Base-by-base conservation (phyloP, 805 yeast species). In the Cyberlindnera samutprakarnensis region DNA sequence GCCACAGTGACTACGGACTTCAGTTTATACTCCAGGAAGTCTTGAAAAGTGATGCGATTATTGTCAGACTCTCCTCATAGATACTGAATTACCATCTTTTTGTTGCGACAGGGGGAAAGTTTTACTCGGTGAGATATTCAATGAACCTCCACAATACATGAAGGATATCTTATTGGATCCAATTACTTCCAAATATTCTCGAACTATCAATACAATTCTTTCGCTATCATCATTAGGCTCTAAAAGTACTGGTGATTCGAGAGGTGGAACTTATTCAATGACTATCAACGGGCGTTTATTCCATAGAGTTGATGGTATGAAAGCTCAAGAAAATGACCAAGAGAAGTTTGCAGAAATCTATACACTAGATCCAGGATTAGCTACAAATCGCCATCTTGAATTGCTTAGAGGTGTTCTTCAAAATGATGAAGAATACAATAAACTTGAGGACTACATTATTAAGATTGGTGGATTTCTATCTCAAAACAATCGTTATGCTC, bases 101-200 rank as follows among this genome's bases (percentile, higher is more conserved):
- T 19, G 21, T 19, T 19, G 21, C 10, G 7, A 8, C 10, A 19
- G 10, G 10, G 21, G 21, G 10, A 19, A 19, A 10, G 21, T 19
- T 19, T 45, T 14, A 39, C 43, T 12, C 49, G 38, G 7, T 37
- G 10, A 7, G 7, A 7, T 10, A 8, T 19, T 19, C 21, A 19
- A 19, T 7, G 21, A 19, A 10, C 21, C 21, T 8, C 21, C 21
- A 8, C 21, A 19, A 10, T 19, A 19, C 21, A 19, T 19, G 10
- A 19, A 19, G 21, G 21, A 19, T 19, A 19, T 19, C 7, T 19
- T 8, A 7, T 8, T 19, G 7, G 21, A 19, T 19, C 21, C 21
- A 8, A 7, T 19, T 10, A 8, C 10, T 10, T 7, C 21, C 21
- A 19, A 19, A 10, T 19, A 10, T 7, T 8, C 10, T 19, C 21